Evolutionary conservation across 495 filamentous ascomycete genomes (phyloP), one percentile per base, ranked within the genome.

Genomic region (Pyrenula aspistea): DNA sequence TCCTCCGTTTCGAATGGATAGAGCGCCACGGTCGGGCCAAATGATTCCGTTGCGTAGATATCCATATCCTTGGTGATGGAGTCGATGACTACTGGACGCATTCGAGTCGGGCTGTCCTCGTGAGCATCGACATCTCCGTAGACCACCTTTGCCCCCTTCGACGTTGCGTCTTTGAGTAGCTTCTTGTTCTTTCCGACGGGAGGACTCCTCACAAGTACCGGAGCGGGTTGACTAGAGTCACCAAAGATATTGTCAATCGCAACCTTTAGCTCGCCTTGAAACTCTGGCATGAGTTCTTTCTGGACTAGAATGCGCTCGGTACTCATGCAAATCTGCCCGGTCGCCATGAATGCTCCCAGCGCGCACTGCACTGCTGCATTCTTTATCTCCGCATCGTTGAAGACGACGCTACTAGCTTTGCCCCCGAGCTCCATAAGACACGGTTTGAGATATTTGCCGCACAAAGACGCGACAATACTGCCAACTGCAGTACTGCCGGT

Each of bases 311-410:
- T 88, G 23, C 86, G 82, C 72, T 96, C 91, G 0, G 90, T 95
- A 1, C 83, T 80, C 91, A 96, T 93, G 74, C 91, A 96, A 53
- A 94, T 82, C 74, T 96, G 91, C 0, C 91, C 91, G 22, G 80
- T 72, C 59, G 22, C 12, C 63, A 82, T 61, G 58, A 81, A 82
- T 0, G 79, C 69, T 25, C 81, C 76, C 24, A 77, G 31, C 0
- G 77, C 72, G 55, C 75, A 79, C 55, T 69, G 68, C 36, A 71
- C 62, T 3, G 79, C 81, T 11, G 82, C 81, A 55, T 75, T 73
- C 15, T 81, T 71, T 23, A 83, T 57, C 55, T 84, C 69, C 19
- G 81, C 81, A 62, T 83, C 82, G 24, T 81, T 77, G 51, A 81
- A 67, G 1, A 85, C 76, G 55, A 85, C 71, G 0, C 78, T 78